Conservation (phyloP, 2,329 filamentous ascomycete genomes). For the Simplicillium sp. region DNA sequence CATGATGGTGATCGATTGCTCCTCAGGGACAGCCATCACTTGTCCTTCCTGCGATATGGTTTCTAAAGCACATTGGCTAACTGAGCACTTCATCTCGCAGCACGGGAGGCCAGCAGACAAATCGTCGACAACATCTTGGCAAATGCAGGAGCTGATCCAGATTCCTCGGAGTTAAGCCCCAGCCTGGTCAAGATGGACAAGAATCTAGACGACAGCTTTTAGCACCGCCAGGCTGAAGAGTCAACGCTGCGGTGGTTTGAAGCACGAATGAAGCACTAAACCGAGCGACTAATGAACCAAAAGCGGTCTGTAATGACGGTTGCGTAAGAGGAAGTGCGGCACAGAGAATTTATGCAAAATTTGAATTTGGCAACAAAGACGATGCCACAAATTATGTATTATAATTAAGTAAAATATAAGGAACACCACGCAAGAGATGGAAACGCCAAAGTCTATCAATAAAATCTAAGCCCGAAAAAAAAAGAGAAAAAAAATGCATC, state of each 20-base stretch:
- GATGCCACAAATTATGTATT: too few species aligned
- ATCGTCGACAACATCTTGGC: slow-evolving; percentile 74
- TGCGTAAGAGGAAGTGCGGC: neutral
- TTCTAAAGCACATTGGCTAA: neutral
- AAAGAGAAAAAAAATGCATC: too few species aligned
- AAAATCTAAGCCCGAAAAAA: too few species aligned
- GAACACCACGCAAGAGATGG: too few species aligned
- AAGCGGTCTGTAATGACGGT: neutral
- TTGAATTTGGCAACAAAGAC: too few species aligned
- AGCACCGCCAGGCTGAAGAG: slow-evolving; percentile 4
- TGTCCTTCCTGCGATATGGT: neutral
- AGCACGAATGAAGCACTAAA: neutral
- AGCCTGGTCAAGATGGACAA: slow-evolving; percentile 57
- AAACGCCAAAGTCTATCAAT: too few species aligned
- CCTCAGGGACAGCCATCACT: too few species aligned
- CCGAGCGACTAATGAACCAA: neutral
- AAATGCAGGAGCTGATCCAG: slow-evolving; percentile 58
- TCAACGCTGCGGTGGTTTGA: neutral
- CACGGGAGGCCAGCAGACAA: slow-evolving; percentile 68
- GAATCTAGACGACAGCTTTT: slow-evolving; percentile 54
- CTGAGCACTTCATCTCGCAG: slow-evolving; percentile 27
- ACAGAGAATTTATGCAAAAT: neutral
- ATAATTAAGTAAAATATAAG: too few species aligned
- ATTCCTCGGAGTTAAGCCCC: slow-evolving; percentile 50
- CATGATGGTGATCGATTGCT: too few species aligned